These are phyloP conservation scores for Metarhizium anisopliae DNA, from an alignment of 2,329 filamentous ascomycete species.

Conservation along the genomic window DNA sequence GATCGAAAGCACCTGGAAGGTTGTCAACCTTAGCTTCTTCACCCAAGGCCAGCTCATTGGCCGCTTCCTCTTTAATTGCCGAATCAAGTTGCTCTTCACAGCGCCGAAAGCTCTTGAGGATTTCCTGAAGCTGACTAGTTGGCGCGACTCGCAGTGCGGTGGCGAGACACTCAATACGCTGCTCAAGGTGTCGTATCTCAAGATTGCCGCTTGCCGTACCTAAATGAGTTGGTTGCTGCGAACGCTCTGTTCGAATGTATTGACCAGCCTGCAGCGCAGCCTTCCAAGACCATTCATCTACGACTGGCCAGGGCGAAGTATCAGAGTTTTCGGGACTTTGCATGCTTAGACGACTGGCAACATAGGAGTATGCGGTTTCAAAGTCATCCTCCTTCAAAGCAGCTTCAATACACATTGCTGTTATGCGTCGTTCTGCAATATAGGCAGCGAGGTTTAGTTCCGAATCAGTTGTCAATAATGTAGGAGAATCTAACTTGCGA, in stretches of 20 bases:
- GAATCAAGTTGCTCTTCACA: constrained; percentile 70
- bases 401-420: constrained; percentile 72
- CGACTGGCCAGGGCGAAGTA: not conserved
- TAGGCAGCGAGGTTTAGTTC: constrained; percentile 2
- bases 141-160: constrained; percentile 69
- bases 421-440: constrained; percentile 55
- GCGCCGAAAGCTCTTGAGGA: constrained; percentile 64
- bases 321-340: constrained; percentile 9
- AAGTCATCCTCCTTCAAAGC: constrained; percentile 71
- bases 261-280: constrained; percentile 72
- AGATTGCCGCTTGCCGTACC: constrained; percentile 50
- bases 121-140: constrained; percentile 59
- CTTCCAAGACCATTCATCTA: constrained; percentile 67
- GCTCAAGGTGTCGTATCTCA: constrained; percentile 64
- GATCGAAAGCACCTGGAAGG: constrained; percentile 46
- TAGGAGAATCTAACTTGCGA: not conserved
- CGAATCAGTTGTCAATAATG: no score
- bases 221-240: constrained; percentile 48
- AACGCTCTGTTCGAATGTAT: constrained; percentile 50
- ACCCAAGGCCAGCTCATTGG: constrained; percentile 63
- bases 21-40: constrained; percentile 50
- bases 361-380: constrained; percentile 79
- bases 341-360: constrained; percentile 56
- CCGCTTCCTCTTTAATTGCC: constrained; percentile 56
- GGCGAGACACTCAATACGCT: constrained; percentile 71